A percentile compares a stretch with the other conserved stretches of the same genome.
Evolutionary conservation across 2,329 filamentous ascomycete species (phyloP).

Genomic region (Eutypa lata): DNA sequence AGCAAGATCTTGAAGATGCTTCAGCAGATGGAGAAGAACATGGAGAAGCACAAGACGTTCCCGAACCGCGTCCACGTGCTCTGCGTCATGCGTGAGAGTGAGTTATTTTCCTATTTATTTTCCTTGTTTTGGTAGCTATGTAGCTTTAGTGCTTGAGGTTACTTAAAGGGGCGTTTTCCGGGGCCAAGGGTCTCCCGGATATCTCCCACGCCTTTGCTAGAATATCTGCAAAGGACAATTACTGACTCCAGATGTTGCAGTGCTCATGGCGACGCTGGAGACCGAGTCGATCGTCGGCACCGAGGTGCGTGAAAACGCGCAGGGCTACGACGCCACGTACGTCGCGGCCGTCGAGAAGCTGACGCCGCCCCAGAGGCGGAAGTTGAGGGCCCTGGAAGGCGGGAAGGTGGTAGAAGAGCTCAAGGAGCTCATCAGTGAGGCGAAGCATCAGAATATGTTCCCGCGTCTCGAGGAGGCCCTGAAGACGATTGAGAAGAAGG

Average conservation of each 20-base stretch:
- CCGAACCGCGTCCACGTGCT: conserved; percentile 19
- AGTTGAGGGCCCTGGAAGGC: conserved; percentile 11
- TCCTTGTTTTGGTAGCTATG: no score
- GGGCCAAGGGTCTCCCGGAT: no score
- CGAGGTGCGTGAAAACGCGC: conserved; percentile 8
- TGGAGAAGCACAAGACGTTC: conserved; percentile 12
- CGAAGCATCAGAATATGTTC: conserved; percentile 9
- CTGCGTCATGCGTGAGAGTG: conserved; percentile 17
- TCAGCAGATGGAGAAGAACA: conserved; percentile 9
- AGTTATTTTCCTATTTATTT: no score
- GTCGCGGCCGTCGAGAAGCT: conserved; percentile 11
- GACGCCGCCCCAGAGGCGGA: conserved; percentile 10
- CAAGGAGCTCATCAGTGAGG: conserved; percentile 9
- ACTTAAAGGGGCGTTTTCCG: no score
- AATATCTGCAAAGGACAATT: no score
- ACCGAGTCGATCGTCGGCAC: conserved; percentile 9
- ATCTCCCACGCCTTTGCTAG: no score
- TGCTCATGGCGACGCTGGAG: conserved; percentile 14
- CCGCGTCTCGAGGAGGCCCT: conserved; percentile 7
- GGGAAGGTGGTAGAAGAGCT: conserved; percentile 18
- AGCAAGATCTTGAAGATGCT: conserved; percentile 14
- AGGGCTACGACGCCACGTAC: conserved; percentile 13
- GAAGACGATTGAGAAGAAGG: neutral
- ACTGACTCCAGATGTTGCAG: no score
- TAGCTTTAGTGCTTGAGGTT: no score